Evolutionary conservation across 1,284 basidiomycete species (phyloP).

Genomic region (Cutaneotrichosporon cavernicola): DNA sequence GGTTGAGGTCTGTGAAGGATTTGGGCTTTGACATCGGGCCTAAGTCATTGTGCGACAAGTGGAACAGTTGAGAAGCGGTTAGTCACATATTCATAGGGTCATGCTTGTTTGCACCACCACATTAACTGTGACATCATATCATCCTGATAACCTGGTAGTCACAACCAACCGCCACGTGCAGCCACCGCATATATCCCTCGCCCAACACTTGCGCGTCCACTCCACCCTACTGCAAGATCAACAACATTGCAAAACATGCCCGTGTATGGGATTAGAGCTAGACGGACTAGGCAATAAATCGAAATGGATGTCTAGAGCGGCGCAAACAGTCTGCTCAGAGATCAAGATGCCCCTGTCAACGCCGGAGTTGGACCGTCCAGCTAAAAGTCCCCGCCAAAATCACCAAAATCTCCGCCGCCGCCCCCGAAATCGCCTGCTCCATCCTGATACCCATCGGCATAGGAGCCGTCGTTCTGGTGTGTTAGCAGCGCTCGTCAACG

Average conservation of each 20-base stretch:
- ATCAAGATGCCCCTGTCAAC: neutral
- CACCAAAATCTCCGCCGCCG: neutral
- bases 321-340: neutral
- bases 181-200: neutral
- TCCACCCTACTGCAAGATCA: neutral
- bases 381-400: neutral
- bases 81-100: neutral
- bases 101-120: neutral
- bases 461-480: neutral
- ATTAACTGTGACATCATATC: neutral
- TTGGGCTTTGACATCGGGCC: neutral
- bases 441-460: neutral
- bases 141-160: too few species aligned
- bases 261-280: neutral
- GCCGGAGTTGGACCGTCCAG: neutral
- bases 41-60: neutral
- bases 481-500: too few species aligned
- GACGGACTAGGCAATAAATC: neutral
- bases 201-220: neutral
- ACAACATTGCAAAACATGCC: neutral
- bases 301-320: neutral
- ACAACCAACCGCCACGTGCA: neutral
- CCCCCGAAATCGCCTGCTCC: neutral
- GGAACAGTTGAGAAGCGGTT: neutral
- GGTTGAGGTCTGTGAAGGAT: slow-evolving; percentile 15